These are phyloP conservation scores for Amanita exitialis DNA, from an alignment of 768 basidiomycete genomes.

Conservation along the genomic window DNA sequence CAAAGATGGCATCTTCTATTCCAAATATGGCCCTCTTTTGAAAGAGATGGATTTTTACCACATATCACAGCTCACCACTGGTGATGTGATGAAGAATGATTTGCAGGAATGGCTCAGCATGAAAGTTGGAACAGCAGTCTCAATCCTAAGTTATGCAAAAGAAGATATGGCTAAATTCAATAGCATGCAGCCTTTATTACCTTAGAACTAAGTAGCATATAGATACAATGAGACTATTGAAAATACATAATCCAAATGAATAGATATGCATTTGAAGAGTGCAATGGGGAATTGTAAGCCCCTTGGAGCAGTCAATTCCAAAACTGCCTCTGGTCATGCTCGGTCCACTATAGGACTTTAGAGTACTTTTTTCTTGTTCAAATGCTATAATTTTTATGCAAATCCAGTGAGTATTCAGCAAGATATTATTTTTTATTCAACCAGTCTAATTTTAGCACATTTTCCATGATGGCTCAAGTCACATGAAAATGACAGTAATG, in stretches of 20 bases:
- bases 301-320: neutral
- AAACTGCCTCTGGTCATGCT: neutral
- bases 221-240: slow-evolving; percentile 2
- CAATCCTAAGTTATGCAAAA: neutral
- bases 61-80: slow-evolving; percentile 2
- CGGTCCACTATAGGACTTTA: too few relatives aligned
- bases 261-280: slow-evolving; percentile 1
- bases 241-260: neutral
- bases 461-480: too few relatives aligned
- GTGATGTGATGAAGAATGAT: neutral
- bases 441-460: too few relatives aligned
- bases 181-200: too few relatives aligned
- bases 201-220: neutral
- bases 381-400: too few relatives aligned
- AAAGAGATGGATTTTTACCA: neutral
- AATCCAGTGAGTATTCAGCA: too few relatives aligned
- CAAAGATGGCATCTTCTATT: slow-evolving; percentile 3
- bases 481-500: too few relatives aligned
- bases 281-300: neutral
- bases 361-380: too few relatives aligned
- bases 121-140: slow-evolving; percentile 1
- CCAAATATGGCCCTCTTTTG: slow-evolving; percentile 1
- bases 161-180: too few relatives aligned
- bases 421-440: too few relatives aligned
- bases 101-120: slow-evolving; percentile 3